Percentiles rank a stretch among this genome's conserved stretches.
Evolutionary conservation across 2,329 filamentous ascomycete genomes (phyloP).

Genomic region (Colletotrichum neosansevieriae): DNA sequence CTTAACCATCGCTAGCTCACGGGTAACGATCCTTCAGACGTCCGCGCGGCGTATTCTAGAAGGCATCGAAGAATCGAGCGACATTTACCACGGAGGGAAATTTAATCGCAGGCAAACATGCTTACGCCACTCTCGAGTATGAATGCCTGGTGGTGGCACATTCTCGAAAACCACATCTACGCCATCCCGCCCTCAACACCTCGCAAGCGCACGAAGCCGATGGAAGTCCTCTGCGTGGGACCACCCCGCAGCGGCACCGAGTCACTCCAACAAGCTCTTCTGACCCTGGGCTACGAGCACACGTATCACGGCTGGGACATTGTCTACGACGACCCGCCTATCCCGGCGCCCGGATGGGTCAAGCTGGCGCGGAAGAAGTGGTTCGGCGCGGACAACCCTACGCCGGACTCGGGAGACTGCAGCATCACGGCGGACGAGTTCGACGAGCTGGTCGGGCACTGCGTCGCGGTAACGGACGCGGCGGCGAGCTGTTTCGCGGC

Average conservation of each 20-base stretch:
- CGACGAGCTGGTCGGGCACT: slow-evolving; percentile 46
- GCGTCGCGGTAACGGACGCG: slow-evolving; percentile 55
- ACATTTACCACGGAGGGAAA: not conserved
- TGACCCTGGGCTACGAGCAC: slow-evolving; percentile 49
- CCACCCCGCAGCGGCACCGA: slow-evolving; percentile 50
- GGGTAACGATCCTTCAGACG: not conserved
- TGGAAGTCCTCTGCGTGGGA: slow-evolving; percentile 51
- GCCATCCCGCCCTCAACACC: slow-evolving; percentile 40
- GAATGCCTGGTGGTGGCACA: slow-evolving; percentile 37
- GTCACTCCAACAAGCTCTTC: slow-evolving; percentile 49
- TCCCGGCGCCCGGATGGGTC: slow-evolving; percentile 43
- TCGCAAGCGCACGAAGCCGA: slow-evolving; percentile 48
- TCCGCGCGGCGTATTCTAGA: not conserved
- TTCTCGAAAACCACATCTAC: slow-evolving; percentile 40
- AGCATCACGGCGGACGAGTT: slow-evolving; percentile 43
- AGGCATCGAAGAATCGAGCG: not conserved
- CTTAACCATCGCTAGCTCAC: not conserved
- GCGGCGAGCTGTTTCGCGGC: slow-evolving; percentile 54
- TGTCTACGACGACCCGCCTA: slow-evolving; percentile 45
- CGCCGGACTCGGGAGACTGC: slow-evolving; percentile 7
- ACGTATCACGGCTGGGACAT: slow-evolving; percentile 52
- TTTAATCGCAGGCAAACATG: not conserved
- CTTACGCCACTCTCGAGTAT: slow-evolving; percentile 27
- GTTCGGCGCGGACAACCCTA: slow-evolving; percentile 37
- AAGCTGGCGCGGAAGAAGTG: slow-evolving; percentile 46